Percentiles rank a stretch among this genome's conserved stretches.
phyloP scores from a whole-genome alignment of 2,329 filamentous ascomycete genomes.

The Clonostachys sp. region DNA sequence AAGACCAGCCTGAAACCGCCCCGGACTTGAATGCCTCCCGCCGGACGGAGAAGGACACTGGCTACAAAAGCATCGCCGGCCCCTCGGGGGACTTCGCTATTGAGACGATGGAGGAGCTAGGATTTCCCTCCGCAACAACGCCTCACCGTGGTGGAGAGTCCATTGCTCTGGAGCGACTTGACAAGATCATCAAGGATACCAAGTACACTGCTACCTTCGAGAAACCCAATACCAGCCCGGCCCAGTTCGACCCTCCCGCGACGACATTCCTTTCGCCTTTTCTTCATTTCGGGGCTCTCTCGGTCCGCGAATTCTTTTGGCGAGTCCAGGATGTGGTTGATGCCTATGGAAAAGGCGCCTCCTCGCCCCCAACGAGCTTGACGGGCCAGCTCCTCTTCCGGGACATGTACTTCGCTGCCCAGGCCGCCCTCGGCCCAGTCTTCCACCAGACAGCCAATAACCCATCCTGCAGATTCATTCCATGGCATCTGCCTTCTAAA shows the following conservation, averaged over 20 bases:
- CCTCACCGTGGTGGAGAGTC: constrained; percentile 69
- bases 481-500: constrained; percentile 70
- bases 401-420: constrained; percentile 80
- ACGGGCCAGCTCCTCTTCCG: constrained; percentile 72
- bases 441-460: constrained; percentile 66
- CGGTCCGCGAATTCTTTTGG: constrained; percentile 71
- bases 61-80: constrained; percentile 59
- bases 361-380: constrained; percentile 62
- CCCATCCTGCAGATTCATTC: constrained; percentile 65
- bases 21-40: constrained; percentile 58
- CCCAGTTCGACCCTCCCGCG: constrained; percentile 66
- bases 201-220: constrained; percentile 69
- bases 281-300: constrained; percentile 69
- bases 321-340: constrained; percentile 58
- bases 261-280: constrained; percentile 72
- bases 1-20: constrained; percentile 39
- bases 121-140: constrained; percentile 59
- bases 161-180: constrained; percentile 52
- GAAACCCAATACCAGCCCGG: constrained; percentile 72
- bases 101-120: constrained; percentile 68
- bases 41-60: constrained; percentile 47
- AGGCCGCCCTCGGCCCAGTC: constrained; percentile 59
- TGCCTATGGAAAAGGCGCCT: constrained; percentile 49
- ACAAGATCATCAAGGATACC: constrained; percentile 54
- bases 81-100: constrained; percentile 65